Conservation (phyloP, 495 filamentous ascomycete genomes). For the Aspergillus cavernicola region DNA sequence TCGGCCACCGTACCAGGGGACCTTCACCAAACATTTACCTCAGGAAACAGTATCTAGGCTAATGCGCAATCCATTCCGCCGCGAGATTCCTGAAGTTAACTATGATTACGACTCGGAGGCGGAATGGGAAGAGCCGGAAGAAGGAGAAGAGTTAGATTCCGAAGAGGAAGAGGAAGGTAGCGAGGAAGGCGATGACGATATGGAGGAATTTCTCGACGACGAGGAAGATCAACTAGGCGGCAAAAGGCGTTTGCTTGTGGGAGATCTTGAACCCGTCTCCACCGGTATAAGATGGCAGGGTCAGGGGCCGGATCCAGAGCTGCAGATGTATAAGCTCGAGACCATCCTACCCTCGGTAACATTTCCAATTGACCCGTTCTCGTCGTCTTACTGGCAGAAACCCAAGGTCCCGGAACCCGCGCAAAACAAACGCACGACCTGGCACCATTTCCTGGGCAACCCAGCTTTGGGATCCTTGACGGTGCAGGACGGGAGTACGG, state of each 20-base stretch:
- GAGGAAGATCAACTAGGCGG: conserved; percentile 42
- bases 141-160: conserved; percentile 72
- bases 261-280: conserved; percentile 70
- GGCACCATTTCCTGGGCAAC: conserved; percentile 24
- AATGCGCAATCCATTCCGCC: conserved; percentile 66
- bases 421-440: conserved; percentile 11
- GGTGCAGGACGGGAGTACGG: conserved; percentile 10
- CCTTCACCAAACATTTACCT: conserved; percentile 59
- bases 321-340: conserved; percentile 62
- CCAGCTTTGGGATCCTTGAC: conserved; percentile 3
- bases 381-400: conserved; percentile 71
- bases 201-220: conserved; percentile 53
- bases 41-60: conserved; percentile 50
- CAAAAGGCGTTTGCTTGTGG: conserved; percentile 49
- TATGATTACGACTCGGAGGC: conserved; percentile 98
- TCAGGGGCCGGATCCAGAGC: conserved; percentile 38
- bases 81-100: conserved; percentile 61
- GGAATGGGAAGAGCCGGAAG: conserved; percentile 84
- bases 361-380: conserved; percentile 79
- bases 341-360: conserved; percentile 55
- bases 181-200: conserved; percentile 52
- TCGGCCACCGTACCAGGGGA: conserved; percentile 85
- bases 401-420: conserved; percentile 26
- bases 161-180: conserved; percentile 71
- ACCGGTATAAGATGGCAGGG: conserved; percentile 84